Percentiles rank a stretch among this genome's conserved stretches.
phyloP scores from a whole-genome alignment of 225 moss, liverwort and hornwort genomes.

The Ulota crispa region DNA sequence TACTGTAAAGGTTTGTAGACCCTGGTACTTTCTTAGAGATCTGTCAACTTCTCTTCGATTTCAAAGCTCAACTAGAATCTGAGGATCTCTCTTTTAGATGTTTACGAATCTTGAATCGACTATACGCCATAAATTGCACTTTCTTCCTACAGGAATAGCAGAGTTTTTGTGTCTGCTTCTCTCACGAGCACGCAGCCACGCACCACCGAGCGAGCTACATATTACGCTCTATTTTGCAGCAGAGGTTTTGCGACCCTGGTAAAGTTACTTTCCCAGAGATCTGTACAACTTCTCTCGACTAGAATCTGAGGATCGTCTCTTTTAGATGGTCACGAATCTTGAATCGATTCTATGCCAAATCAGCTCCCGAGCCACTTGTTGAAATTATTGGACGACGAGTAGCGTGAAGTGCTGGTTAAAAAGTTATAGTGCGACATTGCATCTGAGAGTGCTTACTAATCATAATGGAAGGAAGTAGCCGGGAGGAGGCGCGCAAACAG shows the following conservation, averaged over 20 bases:
- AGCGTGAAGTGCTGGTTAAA: not conserved
- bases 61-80: not conserved
- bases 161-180: no score
- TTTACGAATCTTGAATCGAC: not conserved
- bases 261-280: no score
- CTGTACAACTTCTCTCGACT: not conserved
- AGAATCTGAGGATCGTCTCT: not conserved
- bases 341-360: not conserved
- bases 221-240: not conserved
- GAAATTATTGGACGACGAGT: not conserved
- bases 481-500: conserved; percentile 45
- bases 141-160: no score
- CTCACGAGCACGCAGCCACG: not conserved
- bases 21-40: not conserved
- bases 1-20: not conserved
- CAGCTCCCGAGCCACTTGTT: not conserved
- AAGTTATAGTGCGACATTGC: not conserved
- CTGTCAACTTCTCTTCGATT: not conserved
- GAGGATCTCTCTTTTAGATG: not conserved
- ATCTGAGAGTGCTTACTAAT: not conserved
- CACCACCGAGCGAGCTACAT: not conserved
- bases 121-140: not conserved
- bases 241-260: not conserved
- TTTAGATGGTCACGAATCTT: not conserved
- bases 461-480: conserved; percentile 32